Percentiles rank a stretch among this genome's conserved stretches.
Evolutionary conservation across 2,329 filamentous ascomycete species (phyloP).

Genomic region (Colletotrichum gloeosporioides): DNA sequence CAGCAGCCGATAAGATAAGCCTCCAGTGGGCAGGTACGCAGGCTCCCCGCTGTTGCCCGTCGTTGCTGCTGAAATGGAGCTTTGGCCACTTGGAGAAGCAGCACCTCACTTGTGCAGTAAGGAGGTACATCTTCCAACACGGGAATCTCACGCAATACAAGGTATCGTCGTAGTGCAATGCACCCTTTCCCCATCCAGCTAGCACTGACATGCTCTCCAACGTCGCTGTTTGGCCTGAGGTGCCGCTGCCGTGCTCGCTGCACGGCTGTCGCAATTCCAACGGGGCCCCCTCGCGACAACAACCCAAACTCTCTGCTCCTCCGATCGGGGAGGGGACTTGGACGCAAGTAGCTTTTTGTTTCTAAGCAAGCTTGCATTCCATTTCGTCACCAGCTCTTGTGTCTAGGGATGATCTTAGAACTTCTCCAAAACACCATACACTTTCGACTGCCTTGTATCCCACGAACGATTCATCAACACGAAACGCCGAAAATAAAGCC

Average conservation of each 20-base stretch:
- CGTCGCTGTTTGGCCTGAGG: not conserved
- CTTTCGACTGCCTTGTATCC: not conserved
- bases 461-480: not conserved
- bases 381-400: not conserved
- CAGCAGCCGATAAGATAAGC: not conserved
- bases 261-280: slow-evolving; percentile 15
- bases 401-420: not conserved
- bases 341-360: not conserved
- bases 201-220: not conserved
- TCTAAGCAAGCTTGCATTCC: not conserved
- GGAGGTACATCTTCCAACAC: not conserved
- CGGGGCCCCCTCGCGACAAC: slow-evolving; percentile 8
- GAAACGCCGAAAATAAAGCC: not conserved
- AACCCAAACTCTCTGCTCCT: not conserved
- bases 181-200: not conserved
- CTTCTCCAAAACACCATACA: not conserved
- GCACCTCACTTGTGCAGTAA: not conserved
- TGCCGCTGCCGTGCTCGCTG: not conserved
- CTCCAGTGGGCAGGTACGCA: not conserved
- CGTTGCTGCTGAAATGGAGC: not conserved
- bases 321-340: not conserved
- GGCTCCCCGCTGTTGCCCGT: not conserved
- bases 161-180: not conserved
- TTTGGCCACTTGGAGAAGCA: not conserved
- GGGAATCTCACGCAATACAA: not conserved